Base-by-base conservation (phyloP, 2,329 filamentous ascomycete species). In the Talaromyces sp. region DNA sequence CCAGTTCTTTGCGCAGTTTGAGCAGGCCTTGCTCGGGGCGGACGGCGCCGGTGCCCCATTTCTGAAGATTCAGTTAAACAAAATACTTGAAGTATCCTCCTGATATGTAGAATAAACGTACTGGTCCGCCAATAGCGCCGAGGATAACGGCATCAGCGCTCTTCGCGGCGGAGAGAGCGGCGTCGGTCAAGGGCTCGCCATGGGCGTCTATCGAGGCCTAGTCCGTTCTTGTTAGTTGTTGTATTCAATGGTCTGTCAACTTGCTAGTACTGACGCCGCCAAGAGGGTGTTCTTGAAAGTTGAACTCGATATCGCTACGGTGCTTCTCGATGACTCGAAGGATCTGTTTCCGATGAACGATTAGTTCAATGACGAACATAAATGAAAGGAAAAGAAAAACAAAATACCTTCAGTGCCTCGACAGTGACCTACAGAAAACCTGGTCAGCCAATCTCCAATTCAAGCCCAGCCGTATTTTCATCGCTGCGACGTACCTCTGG, bases 11-110 rank as follows among this genome's bases (percentile, higher is more conserved):
- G 79, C 93, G 91, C 58, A 97, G 89, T 67, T 82, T 85, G 63
- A 97, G 88, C 69, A 97, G 87, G 63, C 93, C 93, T 79, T 97
- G 91, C 76, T 97, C 93, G 1, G 93, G 93, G 51, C 92, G 90
- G 64, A 97, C 88, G 61, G 86, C 79, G 66, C 90, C 91, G 32
- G 91, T 94, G 63, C 92, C 92, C 91, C 92, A 97, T 91, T 97
- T 86, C 82, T 85, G 59, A 29, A 3, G 50, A 54, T 43, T 63
- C 57, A 61, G 61, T 43, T 50, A 52, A 24, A 3, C 9, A 3
- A 19, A n/a, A 19, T 35, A n/a, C 24, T 54, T 29, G 27, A 38
- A 3, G 11, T 12, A 12, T 17, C 19, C 7, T 21, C 17, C 21
- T 32, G 3, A 43, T 19, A 59, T 32, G 41, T 70, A 57, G n/a